Evolutionary conservation across 768 basidiomycete species (phyloP).

Genomic region (Scleroderma citrinum): DNA sequence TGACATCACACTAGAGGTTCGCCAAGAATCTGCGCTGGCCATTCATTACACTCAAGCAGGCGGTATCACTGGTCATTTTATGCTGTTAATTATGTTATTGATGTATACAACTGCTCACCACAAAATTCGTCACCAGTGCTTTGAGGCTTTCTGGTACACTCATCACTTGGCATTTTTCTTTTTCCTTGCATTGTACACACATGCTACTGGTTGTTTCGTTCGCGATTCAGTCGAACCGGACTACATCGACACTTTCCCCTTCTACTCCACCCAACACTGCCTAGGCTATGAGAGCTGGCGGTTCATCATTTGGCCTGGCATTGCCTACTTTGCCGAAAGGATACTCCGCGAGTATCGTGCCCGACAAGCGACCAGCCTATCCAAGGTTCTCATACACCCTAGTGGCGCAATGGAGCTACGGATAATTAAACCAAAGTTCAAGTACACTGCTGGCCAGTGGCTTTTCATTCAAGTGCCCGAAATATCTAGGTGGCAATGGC

Average conservation of each 20-base stretch:
- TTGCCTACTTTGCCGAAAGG: slow-evolving; percentile 86
- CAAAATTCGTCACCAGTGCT: slow-evolving; percentile 83
- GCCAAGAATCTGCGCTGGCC: slow-evolving; percentile 66
- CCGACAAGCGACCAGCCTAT: slow-evolving; percentile 68
- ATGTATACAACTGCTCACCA: slow-evolving; percentile 91
- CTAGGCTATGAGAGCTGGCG: slow-evolving; percentile 90
- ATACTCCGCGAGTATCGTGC: slow-evolving; percentile 80
- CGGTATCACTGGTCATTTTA: slow-evolving; percentile 93
- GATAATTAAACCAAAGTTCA: slow-evolving; percentile 87
- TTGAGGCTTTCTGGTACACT: slow-evolving; percentile 97
- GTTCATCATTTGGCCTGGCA: slow-evolving; percentile 87
- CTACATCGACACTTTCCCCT: slow-evolving; percentile 67
- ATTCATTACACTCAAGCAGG: slow-evolving; percentile 88
- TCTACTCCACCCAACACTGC: slow-evolving; percentile 83
- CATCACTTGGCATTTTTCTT: slow-evolving; percentile 94
- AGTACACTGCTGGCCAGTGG: slow-evolving; percentile 90
- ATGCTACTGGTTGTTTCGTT: slow-evolving; percentile 93
- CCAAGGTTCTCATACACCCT: slow-evolving; percentile 85
- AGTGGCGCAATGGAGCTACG: slow-evolving; percentile 92
- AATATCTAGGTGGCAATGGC: slow-evolving; percentile 82
- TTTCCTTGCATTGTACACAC: slow-evolving; percentile 84
- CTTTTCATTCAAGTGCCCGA: slow-evolving; percentile 87
- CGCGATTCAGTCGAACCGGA: slow-evolving; percentile 78
- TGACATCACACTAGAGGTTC: slow-evolving; percentile 53
- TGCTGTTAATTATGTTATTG: slow-evolving; percentile 89